phyloP scores from a whole-genome alignment of 2,329 filamentous ascomycete genomes.

The Diaporthe sp. region DNA sequence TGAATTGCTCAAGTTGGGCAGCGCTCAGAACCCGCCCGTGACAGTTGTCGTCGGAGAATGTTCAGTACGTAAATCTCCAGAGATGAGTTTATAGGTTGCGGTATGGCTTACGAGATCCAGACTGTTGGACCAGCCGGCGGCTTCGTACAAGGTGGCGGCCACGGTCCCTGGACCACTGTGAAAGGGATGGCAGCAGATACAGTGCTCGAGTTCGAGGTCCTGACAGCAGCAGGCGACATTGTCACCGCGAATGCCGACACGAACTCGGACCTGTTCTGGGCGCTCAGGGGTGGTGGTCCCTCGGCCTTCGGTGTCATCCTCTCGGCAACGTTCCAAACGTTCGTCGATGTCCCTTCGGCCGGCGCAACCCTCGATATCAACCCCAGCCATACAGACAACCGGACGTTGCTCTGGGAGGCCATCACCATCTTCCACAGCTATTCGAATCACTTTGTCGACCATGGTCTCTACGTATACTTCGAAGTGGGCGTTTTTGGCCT shows the following conservation, averaged over 20 bases:
- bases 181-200: conserved; percentile 40
- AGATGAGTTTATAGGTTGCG: not conserved
- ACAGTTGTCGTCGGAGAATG: conserved; percentile 68
- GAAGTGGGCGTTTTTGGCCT: conserved; percentile 56
- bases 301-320: conserved; percentile 67
- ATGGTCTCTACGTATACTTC: conserved; percentile 60
- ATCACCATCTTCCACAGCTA: conserved; percentile 45
- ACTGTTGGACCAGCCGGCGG: conserved; percentile 73
- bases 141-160: conserved; percentile 72
- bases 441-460: conserved; percentile 56
- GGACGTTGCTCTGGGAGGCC: conserved; percentile 62
- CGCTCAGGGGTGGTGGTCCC: conserved; percentile 65
- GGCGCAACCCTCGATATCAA: conserved; percentile 59
- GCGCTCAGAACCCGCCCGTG: conserved; percentile 55
- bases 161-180: conserved; percentile 60
- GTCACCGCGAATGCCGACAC: conserved; percentile 57
- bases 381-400: conserved; percentile 51
- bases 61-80: conserved; percentile 51
- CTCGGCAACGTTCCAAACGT: conserved; percentile 63
- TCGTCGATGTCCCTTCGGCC: conserved; percentile 58
- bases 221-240: conserved; percentile 60
- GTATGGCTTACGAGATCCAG: conserved; percentile 45
- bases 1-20: conserved; percentile 59
- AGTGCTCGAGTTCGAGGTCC: conserved; percentile 15
- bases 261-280: conserved; percentile 70